phyloP scores from a whole-genome alignment of 2,329 filamentous ascomycete genomes.

The Fusarium sp. region DNA sequence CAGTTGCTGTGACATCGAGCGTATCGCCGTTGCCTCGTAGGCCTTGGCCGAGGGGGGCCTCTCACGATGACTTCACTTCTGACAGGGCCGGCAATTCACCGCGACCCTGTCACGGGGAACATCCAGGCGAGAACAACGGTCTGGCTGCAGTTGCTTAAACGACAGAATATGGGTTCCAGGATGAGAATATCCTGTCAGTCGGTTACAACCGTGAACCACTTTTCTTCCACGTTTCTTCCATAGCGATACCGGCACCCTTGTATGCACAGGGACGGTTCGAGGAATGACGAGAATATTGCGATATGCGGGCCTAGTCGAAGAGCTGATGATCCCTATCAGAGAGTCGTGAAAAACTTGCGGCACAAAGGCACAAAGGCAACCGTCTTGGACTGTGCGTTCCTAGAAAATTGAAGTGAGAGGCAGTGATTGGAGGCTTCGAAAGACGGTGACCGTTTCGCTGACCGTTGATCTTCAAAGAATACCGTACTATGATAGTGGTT shows the following conservation, averaged over 20 bases:
- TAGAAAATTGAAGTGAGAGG: not conserved
- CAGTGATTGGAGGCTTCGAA: constrained; percentile 30
- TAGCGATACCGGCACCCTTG: constrained; percentile 5
- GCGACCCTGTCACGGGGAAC: constrained; percentile 11
- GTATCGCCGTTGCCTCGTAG: constrained; percentile 20
- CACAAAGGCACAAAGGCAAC: constrained; percentile 13
- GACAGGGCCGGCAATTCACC: constrained; percentile 11
- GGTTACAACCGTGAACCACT: constrained; percentile 37
- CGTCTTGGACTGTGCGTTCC: constrained; percentile 39
- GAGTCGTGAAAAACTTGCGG: constrained; percentile 13
- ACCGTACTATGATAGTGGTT: not conserved
- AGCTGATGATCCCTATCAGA: constrained; percentile 35
- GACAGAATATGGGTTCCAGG: constrained; percentile 9
- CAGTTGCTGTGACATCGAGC: constrained; percentile 18
- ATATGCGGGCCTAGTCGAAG: constrained; percentile 29
- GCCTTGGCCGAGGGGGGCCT: constrained; percentile 11
- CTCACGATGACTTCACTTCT: constrained; percentile 43
- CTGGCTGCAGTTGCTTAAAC: constrained; percentile 9
- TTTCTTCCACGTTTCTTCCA: constrained; percentile 34
- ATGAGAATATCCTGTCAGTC: constrained; percentile 22
- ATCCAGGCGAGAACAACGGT: constrained; percentile 17
- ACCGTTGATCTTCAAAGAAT: constrained; percentile 9
- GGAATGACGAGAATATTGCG: constrained; percentile 41
- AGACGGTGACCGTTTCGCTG: constrained; percentile 38
- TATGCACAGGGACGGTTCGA: constrained; percentile 11